Percentiles rank a stretch among this genome's conserved stretches.
These are phyloP conservation scores for Eucalyptus regnans DNA, from an alignment of 345 rosid genomes.

Conservation along the genomic window DNA sequence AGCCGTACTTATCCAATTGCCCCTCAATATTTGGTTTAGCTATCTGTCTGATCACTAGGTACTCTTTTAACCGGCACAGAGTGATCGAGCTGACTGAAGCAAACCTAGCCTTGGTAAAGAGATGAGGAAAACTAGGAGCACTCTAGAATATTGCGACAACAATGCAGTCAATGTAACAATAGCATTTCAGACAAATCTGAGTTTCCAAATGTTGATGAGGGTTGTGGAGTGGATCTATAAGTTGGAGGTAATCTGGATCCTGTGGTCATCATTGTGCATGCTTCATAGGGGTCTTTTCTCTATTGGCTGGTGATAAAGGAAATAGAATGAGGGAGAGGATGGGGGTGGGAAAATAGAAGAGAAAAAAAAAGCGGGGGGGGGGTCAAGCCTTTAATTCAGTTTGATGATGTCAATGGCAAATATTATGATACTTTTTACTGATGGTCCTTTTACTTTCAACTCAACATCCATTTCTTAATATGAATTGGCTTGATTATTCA, in stretches of 20 bases:
- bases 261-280: not conserved
- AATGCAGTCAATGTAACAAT: not conserved
- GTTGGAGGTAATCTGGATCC: not conserved
- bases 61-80: not conserved
- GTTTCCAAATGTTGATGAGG: not conserved
- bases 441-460: not conserved
- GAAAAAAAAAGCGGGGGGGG: no score
- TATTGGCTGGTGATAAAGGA: not conserved
- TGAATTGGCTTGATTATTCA: slow-evolving; percentile 2
- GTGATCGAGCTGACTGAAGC: not conserved
- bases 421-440: not conserved
- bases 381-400: not conserved
- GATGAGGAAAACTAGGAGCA: not conserved
- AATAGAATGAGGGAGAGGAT: not conserved
- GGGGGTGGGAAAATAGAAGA: not conserved
- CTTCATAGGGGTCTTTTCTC: not conserved
- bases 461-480: not conserved
- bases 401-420: not conserved
- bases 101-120: not conserved
- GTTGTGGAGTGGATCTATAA: not conserved
- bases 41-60: not conserved
- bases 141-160: not conserved
- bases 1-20: not conserved
- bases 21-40: not conserved
- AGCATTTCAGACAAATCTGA: not conserved